Conservation (phyloP, 768 basidiomycete species). For the Mrakia blollopis region DNA sequence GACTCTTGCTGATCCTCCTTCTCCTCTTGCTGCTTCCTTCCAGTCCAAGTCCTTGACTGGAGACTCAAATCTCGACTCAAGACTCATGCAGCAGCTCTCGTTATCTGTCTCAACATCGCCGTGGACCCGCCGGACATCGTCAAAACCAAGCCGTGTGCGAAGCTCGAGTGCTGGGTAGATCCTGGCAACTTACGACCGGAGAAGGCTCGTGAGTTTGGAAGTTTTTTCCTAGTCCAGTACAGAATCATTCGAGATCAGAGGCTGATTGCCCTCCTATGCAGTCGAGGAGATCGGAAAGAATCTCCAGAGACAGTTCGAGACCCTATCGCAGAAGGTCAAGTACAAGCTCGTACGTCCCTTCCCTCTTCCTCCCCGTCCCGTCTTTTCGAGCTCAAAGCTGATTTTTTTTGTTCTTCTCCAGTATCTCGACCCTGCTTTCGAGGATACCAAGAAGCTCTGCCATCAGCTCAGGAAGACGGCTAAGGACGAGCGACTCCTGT, state of each 20-base stretch:
- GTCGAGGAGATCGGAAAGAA: constrained; percentile 43
- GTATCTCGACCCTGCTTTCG: constrained; percentile 88
- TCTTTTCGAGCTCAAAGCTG: neutral
- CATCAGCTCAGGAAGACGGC: constrained; percentile 75
- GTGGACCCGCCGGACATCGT: constrained; percentile 96
- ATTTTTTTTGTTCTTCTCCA: constrained; percentile 39
- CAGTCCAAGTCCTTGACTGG: constrained; percentile 55
- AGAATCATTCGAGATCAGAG: neutral
- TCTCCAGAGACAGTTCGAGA: constrained; percentile 91
- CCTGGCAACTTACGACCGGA: constrained; percentile 84
- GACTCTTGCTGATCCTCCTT: neutral
- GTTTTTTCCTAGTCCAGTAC: neutral
- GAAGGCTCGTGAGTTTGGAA: constrained; percentile 74
- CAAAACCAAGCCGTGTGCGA: constrained; percentile 93
- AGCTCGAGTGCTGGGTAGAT: constrained; percentile 95
- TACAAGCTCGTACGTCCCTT: constrained; percentile 61
- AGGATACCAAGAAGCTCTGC: constrained; percentile 86
- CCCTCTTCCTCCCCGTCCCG: neutral
- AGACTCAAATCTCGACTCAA: constrained; percentile 81
- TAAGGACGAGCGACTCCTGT: constrained; percentile 86
- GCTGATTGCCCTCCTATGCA: neutral
- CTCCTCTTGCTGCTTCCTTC: constrained; percentile 36
- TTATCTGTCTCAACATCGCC: constrained; percentile 92
- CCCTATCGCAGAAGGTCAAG: constrained; percentile 83
- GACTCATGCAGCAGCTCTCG: constrained; percentile 74